A percentile compares a stretch with the other conserved stretches of the same genome.
phyloP scores from a whole-genome alignment of 306 rosid genomes.

The Cicer judaicum region DNA sequence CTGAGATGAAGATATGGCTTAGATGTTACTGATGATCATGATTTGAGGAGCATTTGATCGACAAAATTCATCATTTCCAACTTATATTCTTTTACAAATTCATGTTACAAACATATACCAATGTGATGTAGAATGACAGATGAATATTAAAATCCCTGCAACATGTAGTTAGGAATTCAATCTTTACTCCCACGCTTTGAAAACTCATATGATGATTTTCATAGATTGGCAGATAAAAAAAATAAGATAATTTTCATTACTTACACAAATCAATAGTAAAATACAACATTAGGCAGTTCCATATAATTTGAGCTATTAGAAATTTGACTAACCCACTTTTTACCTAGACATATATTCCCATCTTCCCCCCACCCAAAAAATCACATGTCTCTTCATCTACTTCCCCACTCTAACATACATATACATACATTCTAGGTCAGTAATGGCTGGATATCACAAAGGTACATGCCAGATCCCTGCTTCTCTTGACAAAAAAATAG shows the following conservation, averaged over 20 bases:
- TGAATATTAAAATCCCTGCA: no score
- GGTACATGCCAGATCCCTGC: conserved; percentile 48
- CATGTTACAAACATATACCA: no score
- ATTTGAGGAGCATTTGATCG: no score
- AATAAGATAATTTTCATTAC: conserved; percentile 49
- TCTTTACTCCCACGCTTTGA: not conserved
- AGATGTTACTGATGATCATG: no score
- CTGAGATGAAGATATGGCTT: no score
- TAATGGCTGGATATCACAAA: conserved; percentile 38
- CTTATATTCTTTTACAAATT: no score
- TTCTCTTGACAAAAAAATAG: conserved; percentile 59
- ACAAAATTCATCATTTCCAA: no score
- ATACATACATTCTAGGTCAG: conserved; percentile 42
- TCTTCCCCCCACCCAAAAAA: conserved; percentile 34
- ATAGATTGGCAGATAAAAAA: conserved; percentile 13
- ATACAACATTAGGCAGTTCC: conserved; percentile 50
- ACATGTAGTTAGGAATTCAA: no score
- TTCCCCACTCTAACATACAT: conserved; percentile 22
- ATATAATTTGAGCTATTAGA: conserved; percentile 30
- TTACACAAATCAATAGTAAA: conserved; percentile 53
- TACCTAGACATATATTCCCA: conserved; percentile 13
- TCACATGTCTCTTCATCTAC: conserved; percentile 39
- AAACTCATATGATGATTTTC: not conserved
- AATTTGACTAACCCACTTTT: conserved; percentile 40
- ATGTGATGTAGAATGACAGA: no score